A percentile compares a stretch with the other conserved stretches of the same genome.
These are phyloP conservation scores for Trifolium repens DNA, from an alignment of 306 rosid species.

Conservation along the genomic window DNA sequence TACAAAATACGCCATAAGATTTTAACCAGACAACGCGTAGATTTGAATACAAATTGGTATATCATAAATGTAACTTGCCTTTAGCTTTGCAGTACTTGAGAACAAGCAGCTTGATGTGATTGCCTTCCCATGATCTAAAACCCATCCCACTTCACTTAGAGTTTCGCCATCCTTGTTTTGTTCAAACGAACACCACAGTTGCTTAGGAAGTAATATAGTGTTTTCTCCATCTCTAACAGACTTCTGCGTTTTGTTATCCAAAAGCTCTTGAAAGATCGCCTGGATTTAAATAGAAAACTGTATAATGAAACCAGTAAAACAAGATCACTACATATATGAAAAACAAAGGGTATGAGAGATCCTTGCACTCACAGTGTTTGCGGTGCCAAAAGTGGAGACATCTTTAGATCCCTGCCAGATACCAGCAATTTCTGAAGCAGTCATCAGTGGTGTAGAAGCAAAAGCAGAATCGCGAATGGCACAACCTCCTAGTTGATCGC, in stretches of 20 bases:
- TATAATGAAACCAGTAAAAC: constrained; percentile 26
- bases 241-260: constrained; percentile 45
- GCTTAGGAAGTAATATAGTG: constrained; percentile 79
- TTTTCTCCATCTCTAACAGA: constrained; percentile 62
- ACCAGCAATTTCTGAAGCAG: constrained; percentile 75
- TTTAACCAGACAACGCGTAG: no score
- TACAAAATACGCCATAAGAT: no score
- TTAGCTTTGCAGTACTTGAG: constrained; percentile 58
- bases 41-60: not conserved
- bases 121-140: constrained; percentile 69
- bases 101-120: constrained; percentile 81
- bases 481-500: constrained; percentile 97
- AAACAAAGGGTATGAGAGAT: constrained; percentile 31
- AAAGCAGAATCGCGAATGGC: constrained; percentile 86
- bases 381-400: constrained; percentile 50
- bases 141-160: constrained; percentile 86
- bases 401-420: constrained; percentile 69
- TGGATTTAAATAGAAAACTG: constrained; percentile 42
- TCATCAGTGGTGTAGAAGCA: constrained; percentile 70
- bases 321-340: not conserved
- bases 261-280: constrained; percentile 58
- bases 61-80: constrained; percentile 64
- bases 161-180: constrained; percentile 60
- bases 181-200: constrained; percentile 83
- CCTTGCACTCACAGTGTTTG: constrained; percentile 59